phyloP scores from a whole-genome alignment of 768 basidiomycete species.

The Dacryopinax primogenitus region DNA sequence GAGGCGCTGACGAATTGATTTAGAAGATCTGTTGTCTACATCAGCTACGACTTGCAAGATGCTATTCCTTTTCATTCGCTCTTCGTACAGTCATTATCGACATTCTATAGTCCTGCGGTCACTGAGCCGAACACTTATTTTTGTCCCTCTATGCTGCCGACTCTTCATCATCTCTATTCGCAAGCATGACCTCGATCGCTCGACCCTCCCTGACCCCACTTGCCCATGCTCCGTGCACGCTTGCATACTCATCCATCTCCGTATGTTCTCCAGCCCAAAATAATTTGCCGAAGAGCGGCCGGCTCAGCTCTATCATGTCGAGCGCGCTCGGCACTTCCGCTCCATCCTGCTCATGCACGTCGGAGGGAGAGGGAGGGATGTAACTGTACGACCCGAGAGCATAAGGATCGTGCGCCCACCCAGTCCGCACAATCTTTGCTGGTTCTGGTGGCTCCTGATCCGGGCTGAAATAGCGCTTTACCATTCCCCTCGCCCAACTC shows the following conservation, averaged over 20 bases:
- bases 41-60: too few species aligned
- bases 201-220: constrained; percentile 9
- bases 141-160: not conserved
- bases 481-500: not conserved
- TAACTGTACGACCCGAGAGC: not conserved
- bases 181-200: constrained; percentile 5
- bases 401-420: not conserved
- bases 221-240: constrained; percentile 14
- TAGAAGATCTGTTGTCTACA: too few species aligned
- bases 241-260: constrained; percentile 10
- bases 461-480: not conserved
- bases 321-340: not conserved
- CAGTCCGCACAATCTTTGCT: not conserved
- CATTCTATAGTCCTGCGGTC: too few species aligned
- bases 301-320: not conserved
- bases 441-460: not conserved
- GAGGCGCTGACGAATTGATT: too few species aligned
- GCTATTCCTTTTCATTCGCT: too few species aligned
- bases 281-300: constrained; percentile 8
- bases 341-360: not conserved
- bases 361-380: not conserved
- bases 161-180: not conserved
- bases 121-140: too few species aligned
- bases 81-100: too few species aligned
- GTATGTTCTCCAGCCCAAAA: constrained; percentile 17